Conservation (phyloP, 2,329 filamentous ascomycete genomes). For the Chaetomiaceae sp. region DNA sequence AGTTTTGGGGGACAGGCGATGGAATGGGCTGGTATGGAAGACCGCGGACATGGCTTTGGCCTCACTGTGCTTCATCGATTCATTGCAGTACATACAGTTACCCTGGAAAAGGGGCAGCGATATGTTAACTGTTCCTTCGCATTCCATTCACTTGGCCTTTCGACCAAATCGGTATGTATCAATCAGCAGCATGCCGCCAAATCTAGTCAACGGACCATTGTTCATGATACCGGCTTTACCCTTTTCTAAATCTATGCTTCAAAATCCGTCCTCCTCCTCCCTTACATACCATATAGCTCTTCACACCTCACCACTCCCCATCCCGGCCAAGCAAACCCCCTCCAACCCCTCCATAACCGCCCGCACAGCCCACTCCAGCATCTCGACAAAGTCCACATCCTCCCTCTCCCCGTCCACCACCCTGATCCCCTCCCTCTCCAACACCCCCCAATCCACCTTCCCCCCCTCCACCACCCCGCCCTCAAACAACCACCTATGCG, state of each 20-base stretch:
- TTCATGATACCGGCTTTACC: too few relatives aligned
- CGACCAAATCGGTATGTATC: too few relatives aligned
- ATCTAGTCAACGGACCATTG: too few relatives aligned
- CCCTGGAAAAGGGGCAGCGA: too few relatives aligned
- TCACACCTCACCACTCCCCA: neutral
- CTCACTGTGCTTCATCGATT: too few relatives aligned
- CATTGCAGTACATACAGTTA: too few relatives aligned
- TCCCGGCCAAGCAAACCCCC: constrained; percentile 12
- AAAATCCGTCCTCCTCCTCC: too few relatives aligned
- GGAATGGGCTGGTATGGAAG: neutral
- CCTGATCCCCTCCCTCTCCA: constrained; percentile 33
- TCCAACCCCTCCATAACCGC: constrained; percentile 47
- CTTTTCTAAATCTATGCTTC: too few relatives aligned
- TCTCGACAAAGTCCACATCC: constrained; percentile 54
- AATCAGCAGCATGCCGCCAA: too few relatives aligned
- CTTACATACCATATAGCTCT: neutral
- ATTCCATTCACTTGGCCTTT: too few relatives aligned
- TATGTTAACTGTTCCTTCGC: too few relatives aligned
- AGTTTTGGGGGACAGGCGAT: neutral
- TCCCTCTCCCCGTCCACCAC: constrained; percentile 30
- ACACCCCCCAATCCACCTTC: constrained; percentile 40
- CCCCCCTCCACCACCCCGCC: constrained; percentile 57
- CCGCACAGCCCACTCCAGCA: constrained; percentile 64
- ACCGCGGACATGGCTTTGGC: too few relatives aligned
- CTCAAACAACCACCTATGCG: constrained; percentile 76